phyloP scores from a whole-genome alignment of 164 flowering plant species.

The Brasenia schreberi region DNA sequence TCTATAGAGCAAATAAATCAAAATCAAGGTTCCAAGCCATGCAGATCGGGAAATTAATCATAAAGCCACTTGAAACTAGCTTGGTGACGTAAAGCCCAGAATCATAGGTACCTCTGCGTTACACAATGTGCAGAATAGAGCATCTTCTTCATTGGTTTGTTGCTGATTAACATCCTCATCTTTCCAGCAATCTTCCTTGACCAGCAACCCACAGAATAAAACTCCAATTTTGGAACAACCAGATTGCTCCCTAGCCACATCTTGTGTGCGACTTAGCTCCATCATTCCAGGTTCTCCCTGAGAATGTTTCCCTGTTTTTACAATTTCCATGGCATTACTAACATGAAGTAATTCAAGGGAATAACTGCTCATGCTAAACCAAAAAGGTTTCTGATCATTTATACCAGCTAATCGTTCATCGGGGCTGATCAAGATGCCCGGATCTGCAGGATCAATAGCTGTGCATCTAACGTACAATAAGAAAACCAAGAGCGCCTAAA shows the following conservation, averaged over 20 bases:
- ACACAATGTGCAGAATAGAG: conserved; percentile 89
- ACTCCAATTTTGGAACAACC: conserved; percentile 40
- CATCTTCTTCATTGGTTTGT: conserved; percentile 62
- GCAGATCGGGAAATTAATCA: neutral
- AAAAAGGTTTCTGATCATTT: too few relatives aligned
- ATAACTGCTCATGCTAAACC: neutral
- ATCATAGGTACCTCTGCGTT: conserved; percentile 66
- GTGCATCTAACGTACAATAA: conserved; percentile 83
- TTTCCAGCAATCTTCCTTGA: conserved; percentile 68
- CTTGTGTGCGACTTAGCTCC: conserved; percentile 27
- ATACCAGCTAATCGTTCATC: conserved; percentile 10
- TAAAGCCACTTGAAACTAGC: neutral
- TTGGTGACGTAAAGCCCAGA: neutral
- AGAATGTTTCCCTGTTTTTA: neutral
- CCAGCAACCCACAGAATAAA: conserved; percentile 50
- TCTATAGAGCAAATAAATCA: too few relatives aligned
- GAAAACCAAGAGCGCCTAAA: conserved; percentile 71
- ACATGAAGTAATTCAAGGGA: neutral
- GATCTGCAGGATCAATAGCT: conserved; percentile 93
- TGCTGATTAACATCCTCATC: conserved; percentile 39
- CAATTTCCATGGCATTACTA: neutral
- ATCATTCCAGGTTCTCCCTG: conserved; percentile 38
- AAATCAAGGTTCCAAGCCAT: neutral
- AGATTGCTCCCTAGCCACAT: conserved; percentile 15
- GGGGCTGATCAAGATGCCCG: conserved; percentile 55